Conservation (phyloP, 305 asterid species). For the Ilex paraguariensis region DNA sequence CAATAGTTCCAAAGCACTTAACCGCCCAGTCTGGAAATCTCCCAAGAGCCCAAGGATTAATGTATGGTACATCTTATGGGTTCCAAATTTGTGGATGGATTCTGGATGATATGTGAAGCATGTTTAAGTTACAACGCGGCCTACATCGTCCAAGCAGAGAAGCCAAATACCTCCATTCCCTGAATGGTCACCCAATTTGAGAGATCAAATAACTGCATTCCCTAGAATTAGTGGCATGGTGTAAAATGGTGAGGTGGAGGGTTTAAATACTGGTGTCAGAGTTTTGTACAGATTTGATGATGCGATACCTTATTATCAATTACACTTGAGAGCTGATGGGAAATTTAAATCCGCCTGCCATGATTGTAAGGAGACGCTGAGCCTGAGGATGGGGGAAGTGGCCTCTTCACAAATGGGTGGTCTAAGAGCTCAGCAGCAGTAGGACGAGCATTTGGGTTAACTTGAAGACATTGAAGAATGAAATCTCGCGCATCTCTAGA, state of each 20-base stretch:
- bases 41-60: too few relatives aligned
- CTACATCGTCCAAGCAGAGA: too few relatives aligned
- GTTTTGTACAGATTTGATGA: neutral
- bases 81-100: too few relatives aligned
- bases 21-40: neutral
- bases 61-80: too few relatives aligned
- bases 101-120: too few relatives aligned
- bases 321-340: neutral
- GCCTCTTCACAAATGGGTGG: constrained; percentile 71
- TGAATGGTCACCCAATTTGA: too few relatives aligned
- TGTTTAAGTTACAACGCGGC: too few relatives aligned
- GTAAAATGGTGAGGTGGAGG: neutral
- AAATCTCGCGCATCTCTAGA: constrained; percentile 76
- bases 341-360: constrained; percentile 33
- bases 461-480: constrained; percentile 66
- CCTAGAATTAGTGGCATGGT: neutral
- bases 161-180: too few relatives aligned
- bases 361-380: constrained; percentile 53
- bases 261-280: neutral
- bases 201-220: neutral
- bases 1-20: neutral
- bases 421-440: constrained; percentile 77
- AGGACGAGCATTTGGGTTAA: constrained; percentile 64
- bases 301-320: neutral
- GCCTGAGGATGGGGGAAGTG: constrained; percentile 45